Conservation (phyloP, 306 rosid species). For the Lagenaria siceraria region DNA sequence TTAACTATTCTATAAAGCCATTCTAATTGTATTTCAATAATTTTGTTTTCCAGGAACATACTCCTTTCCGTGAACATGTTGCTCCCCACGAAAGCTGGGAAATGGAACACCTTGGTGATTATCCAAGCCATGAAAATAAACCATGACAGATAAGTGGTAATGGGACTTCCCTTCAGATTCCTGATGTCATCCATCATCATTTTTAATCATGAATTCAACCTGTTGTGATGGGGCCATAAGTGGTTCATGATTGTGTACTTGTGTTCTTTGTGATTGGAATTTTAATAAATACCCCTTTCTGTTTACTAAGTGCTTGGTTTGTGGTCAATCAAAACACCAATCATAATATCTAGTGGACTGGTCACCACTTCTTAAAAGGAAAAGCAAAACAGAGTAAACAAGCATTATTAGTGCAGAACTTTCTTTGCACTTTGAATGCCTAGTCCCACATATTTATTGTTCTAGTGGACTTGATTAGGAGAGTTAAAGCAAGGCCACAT, state of each 20-base stretch:
- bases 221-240: constrained; percentile 36
- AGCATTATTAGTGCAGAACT: constrained; percentile 26
- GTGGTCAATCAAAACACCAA: constrained; percentile 27
- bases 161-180: constrained; percentile 21
- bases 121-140: constrained; percentile 38
- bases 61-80: constrained; percentile 51
- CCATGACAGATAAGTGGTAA: constrained; percentile 28
- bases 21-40: background rate
- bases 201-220: constrained; percentile 31
- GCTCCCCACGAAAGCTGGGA: constrained; percentile 86
- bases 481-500: background rate
- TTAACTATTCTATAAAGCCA: background rate
- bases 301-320: constrained; percentile 18
- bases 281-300: constrained; percentile 15
- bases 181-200: constrained; percentile 41
- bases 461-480: background rate
- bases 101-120: constrained; percentile 53
- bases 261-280: constrained; percentile 21
- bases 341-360: constrained; percentile 26
- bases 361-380: constrained; percentile 29
- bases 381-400: constrained; percentile 11
- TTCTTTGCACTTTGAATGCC: constrained; percentile 21
- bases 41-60: constrained; percentile 38
- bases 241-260: constrained; percentile 29
- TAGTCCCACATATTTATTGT: constrained; percentile 28